Conservation (phyloP, 257 asterid genomes). For the Schizonepeta tenuifolia region DNA sequence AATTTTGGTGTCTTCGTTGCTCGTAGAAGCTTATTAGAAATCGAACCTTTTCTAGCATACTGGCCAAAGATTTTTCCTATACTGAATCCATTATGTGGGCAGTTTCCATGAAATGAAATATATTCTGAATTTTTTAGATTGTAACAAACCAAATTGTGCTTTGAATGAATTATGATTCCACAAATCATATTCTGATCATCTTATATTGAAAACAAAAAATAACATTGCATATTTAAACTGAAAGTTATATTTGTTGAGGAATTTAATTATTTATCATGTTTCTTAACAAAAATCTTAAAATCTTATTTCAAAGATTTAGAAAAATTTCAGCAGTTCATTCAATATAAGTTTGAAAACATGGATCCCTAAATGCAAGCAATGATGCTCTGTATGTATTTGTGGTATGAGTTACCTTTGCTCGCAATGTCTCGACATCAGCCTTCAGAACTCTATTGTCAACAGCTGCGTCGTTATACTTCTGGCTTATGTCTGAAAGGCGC, state of each 20-base stretch:
- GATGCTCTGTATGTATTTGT: not conserved
- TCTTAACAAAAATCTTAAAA: no score
- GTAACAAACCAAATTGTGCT: not conserved
- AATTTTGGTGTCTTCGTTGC: not conserved
- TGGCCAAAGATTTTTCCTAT: not conserved
- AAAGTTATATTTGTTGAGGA: not conserved
- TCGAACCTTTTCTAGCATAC: not conserved
- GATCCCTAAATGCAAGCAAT: conserved; percentile 7
- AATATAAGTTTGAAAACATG: not conserved
- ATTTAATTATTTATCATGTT: not conserved
- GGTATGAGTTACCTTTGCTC: conserved; percentile 67
- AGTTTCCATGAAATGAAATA: no score
- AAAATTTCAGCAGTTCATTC: conserved; percentile 3
- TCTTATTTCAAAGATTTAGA: not conserved
- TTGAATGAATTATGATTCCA: not conserved
- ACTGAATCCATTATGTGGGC: no score
- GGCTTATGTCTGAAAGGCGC: conserved; percentile 58
- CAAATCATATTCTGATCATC: not conserved
- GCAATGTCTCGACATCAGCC: conserved; percentile 66
- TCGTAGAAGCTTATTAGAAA: not conserved
- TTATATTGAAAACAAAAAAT: not conserved
- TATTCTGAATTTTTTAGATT: no score
- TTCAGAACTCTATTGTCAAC: conserved; percentile 42
- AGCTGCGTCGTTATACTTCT: conserved; percentile 40
- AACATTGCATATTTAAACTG: not conserved